phyloP scores from a whole-genome alignment of 352 stramenopile species.

The Pythium dissimile region DNA sequence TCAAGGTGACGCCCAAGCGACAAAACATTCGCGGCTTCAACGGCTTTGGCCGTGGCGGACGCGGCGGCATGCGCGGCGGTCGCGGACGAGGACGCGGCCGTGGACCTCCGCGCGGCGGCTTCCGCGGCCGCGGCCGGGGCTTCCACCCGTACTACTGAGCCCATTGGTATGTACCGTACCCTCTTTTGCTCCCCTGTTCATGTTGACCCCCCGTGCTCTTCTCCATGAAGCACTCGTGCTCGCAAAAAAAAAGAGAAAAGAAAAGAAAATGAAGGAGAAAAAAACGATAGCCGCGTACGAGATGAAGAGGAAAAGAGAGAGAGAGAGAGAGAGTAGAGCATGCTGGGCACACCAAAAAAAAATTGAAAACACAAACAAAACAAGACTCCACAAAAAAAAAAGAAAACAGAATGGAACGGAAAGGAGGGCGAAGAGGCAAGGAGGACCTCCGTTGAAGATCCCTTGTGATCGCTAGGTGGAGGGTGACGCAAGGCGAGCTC shows the following conservation, averaged over 20 bases:
- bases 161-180: not conserved
- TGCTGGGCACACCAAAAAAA: conserved; percentile 13
- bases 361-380: conserved; percentile 16
- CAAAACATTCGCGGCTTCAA: conserved; percentile 84
- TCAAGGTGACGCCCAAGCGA: conserved; percentile 89
- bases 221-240: no score
- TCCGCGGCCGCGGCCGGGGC: conserved; percentile 59
- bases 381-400: conserved; percentile 25
- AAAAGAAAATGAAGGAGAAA: conserved; percentile 17
- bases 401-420: not conserved
- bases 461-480: no score
- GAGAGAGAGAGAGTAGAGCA: conserved; percentile 11
- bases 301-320: conserved; percentile 22
- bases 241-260: conserved; percentile 13
- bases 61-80: conserved; percentile 40
- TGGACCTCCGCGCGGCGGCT: conserved; percentile 49
- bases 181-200: not conserved
- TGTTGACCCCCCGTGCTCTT: not conserved
- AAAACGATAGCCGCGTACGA: conserved; percentile 8
- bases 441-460: no score
- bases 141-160: conserved; percentile 71
- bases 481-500: not conserved
- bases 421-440: not conserved
- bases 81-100: conserved; percentile 46
- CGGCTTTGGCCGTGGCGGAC: conserved; percentile 43